Evolutionary conservation across 805 yeast genomes (phyloP).

Genomic region (Yamadazyma sp.): DNA sequence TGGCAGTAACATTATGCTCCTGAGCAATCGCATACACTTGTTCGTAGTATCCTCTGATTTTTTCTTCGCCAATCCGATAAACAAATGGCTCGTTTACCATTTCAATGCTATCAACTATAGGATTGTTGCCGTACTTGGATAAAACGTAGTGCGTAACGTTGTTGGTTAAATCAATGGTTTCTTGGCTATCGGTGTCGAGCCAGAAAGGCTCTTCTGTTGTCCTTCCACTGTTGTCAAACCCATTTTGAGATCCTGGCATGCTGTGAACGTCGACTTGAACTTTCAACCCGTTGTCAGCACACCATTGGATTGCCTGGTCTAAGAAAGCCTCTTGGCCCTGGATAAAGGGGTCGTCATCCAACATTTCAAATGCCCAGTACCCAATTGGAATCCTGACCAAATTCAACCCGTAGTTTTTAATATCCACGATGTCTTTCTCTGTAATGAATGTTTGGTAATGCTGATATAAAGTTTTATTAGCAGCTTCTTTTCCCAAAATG

Average conservation of each 20-base stretch:
- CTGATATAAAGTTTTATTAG: slow-evolving; percentile 38
- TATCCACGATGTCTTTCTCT: slow-evolving; percentile 56
- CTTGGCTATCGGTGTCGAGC: slow-evolving; percentile 28
- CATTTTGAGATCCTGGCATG: slow-evolving; percentile 84
- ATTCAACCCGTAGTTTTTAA: slow-evolving; percentile 55
- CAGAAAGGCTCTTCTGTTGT: slow-evolving; percentile 46
- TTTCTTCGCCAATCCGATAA: slow-evolving; percentile 20
- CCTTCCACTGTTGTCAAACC: slow-evolving; percentile 78
- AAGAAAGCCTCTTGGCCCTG: slow-evolving; percentile 66
- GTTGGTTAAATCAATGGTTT: slow-evolving; percentile 22
- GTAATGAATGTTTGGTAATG: slow-evolving; percentile 64
- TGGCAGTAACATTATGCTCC: slow-evolving; percentile 32
- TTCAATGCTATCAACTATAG: slow-evolving; percentile 34
- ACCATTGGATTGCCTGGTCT: slow-evolving; percentile 70
- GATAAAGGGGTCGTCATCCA: slow-evolving; percentile 60
- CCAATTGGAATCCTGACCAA: slow-evolving; percentile 78
- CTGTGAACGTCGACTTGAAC: slow-evolving; percentile 82
- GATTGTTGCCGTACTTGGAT: slow-evolving; percentile 33
- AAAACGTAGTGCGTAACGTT: slow-evolving; percentile 27
- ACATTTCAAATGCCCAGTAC: slow-evolving; percentile 71
- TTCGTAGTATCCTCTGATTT: slow-evolving; percentile 27
- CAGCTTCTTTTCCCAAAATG: slow-evolving; percentile 46
- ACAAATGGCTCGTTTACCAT: slow-evolving; percentile 42
- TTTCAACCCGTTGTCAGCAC: slow-evolving; percentile 56
- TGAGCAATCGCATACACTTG: slow-evolving; percentile 33